A percentile compares a stretch with the other conserved stretches of the same genome.
Conservation (phyloP, 1,284 basidiomycete genomes). For the Rhodotorula sp. region DNA sequence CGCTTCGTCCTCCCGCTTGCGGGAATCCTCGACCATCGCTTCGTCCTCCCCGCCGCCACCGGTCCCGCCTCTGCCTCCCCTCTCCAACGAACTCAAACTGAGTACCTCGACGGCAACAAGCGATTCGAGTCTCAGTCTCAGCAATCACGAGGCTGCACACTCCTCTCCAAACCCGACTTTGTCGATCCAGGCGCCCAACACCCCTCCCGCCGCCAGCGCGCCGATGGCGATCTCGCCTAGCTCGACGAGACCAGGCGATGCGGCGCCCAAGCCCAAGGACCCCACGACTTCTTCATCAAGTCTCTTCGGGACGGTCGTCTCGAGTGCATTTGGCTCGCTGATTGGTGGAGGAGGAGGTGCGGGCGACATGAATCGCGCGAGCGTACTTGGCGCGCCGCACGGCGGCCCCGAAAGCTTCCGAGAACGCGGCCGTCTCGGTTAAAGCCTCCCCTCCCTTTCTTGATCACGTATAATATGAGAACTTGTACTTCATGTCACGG, state of each 20-base stretch:
- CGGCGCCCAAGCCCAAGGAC: too few relatives aligned
- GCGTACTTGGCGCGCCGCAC: neutral
- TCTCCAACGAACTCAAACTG: neutral
- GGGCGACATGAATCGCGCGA: neutral
- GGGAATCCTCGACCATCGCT: constrained; percentile 5
- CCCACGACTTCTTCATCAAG: neutral
- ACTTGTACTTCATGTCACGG: too few relatives aligned
- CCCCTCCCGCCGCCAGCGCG: neutral
- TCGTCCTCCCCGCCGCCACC: constrained; percentile 2
- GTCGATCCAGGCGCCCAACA: neutral
- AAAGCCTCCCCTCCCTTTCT: neutral
- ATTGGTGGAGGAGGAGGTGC: neutral
- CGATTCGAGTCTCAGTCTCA: constrained; percentile 8
- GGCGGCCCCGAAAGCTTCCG: neutral
- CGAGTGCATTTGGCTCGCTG: constrained; percentile 1
- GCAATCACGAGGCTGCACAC: neutral
- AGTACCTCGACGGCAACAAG: constrained; percentile 2
- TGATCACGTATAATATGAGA: too few relatives aligned
- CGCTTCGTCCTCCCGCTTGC: constrained; percentile 10
- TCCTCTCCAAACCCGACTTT: neutral
- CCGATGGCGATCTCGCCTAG: neutral
- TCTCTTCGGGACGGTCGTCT: constrained; percentile 4
- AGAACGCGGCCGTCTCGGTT: constrained; percentile 7
- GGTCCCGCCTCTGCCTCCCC: neutral
- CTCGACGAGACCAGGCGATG: neutral